Evolutionary conservation across 2,329 filamentous ascomycete genomes (phyloP).

Genomic region (Didymella arachidicola): DNA sequence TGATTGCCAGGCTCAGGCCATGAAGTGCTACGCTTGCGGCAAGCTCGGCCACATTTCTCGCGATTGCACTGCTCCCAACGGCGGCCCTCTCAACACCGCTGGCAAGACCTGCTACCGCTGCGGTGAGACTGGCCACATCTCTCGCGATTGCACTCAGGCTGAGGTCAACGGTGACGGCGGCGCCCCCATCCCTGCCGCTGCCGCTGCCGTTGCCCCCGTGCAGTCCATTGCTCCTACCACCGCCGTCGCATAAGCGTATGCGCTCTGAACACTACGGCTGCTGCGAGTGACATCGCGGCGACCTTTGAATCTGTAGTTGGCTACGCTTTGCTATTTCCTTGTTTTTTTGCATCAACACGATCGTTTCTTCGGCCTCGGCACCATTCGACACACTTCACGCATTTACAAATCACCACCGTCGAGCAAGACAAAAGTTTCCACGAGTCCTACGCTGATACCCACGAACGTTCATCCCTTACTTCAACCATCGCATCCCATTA

Average conservation of each 20-base stretch:
- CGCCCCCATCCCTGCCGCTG: conserved; percentile 39
- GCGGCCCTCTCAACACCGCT: conserved; percentile 91
- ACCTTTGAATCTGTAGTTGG: conserved; percentile 1
- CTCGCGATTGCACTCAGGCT: conserved; percentile 89
- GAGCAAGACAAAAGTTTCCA: conserved; percentile 49
- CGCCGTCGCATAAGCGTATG: conserved; percentile 45
- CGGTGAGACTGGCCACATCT: conserved; percentile 94
- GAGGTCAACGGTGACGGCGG: conserved; percentile 57
- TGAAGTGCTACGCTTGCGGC: conserved; percentile 98
- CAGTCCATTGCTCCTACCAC: conserved; percentile 54
- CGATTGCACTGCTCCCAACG: conserved; percentile 96
- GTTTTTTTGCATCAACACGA: conserved; percentile 33
- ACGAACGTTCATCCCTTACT: conserved; percentile 51
- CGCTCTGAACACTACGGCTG: conserved; percentile 4
- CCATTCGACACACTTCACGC: conserved; percentile 47
- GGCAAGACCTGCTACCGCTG: conserved; percentile 99
- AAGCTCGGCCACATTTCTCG: conserved; percentile 90
- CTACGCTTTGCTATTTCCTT: conserved; percentile 21
- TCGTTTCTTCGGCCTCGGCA: conserved; percentile 46
- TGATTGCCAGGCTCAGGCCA: conserved; percentile 96
- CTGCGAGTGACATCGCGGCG: conserved; percentile 33
- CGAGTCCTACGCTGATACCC: conserved; percentile 56
- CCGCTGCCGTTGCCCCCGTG: conserved; percentile 32
- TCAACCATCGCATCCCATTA: conserved; percentile 50
- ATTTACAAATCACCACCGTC: conserved; percentile 46